phyloP scores from a whole-genome alignment of 2,329 filamentous ascomycete species.

The Sporothrix variecibatus region DNA sequence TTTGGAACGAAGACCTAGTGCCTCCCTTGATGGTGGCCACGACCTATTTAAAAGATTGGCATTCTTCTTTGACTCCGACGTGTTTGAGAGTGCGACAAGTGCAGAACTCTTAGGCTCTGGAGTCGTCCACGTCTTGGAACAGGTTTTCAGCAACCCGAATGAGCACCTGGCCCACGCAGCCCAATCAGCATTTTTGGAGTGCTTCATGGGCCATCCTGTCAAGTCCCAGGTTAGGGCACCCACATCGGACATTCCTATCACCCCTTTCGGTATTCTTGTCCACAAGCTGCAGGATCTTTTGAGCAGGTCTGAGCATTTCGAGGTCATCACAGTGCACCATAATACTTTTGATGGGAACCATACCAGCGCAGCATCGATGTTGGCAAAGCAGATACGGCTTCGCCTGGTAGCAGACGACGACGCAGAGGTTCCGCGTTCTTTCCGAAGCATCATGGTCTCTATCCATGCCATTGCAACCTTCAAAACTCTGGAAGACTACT shows the following conservation, averaged over 20 bases:
- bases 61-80: conserved; percentile 83
- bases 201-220: conserved; percentile 81
- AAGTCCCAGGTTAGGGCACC: conserved; percentile 66
- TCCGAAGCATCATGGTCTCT: conserved; percentile 94
- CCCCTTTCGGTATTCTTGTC: conserved; percentile 86
- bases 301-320: conserved; percentile 96
- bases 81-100: conserved; percentile 90
- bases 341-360: conserved; percentile 88
- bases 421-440: conserved; percentile 82
- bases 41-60: conserved; percentile 75
- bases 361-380: conserved; percentile 90
- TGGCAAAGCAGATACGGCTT: conserved; percentile 91
- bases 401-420: conserved; percentile 87
- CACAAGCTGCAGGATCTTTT: conserved; percentile 94
- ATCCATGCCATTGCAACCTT: conserved; percentile 98
- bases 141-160: conserved; percentile 75
- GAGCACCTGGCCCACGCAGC: conserved; percentile 64
- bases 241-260: conserved; percentile 68
- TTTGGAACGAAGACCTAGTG: conserved; percentile 52
- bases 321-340: conserved; percentile 92
- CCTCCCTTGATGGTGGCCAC: conserved; percentile 55
- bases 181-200: conserved; percentile 80
- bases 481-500: conserved; percentile 93
- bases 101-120: conserved; percentile 90
- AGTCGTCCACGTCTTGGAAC: conserved; percentile 79